These are phyloP conservation scores for Sordariomycetes sp. DNA, from an alignment of 2,329 filamentous ascomycete genomes.

Conservation along the genomic window DNA sequence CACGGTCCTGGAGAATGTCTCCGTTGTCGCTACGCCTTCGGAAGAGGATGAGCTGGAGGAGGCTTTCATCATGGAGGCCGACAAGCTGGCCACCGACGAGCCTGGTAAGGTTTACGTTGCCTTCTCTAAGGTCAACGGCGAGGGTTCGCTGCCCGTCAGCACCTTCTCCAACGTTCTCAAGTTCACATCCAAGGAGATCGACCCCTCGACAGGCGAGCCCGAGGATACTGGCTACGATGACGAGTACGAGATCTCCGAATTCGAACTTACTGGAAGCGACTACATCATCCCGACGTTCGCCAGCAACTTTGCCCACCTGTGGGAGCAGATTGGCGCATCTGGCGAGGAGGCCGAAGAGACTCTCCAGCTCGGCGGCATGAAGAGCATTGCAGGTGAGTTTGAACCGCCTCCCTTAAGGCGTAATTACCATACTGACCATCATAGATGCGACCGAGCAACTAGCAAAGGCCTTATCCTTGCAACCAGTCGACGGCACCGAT, in stretches of 20 bases:
- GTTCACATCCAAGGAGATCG: conserved; percentile 97
- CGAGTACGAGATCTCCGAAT: conserved; percentile 92
- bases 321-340: conserved; percentile 84
- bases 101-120: conserved; percentile 92
- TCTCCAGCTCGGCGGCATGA: conserved; percentile 75
- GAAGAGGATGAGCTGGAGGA: conserved; percentile 82
- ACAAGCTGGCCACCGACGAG: conserved; percentile 73
- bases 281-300: conserved; percentile 92
- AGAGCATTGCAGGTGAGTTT: conserved; percentile 79
- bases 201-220: conserved; percentile 85
- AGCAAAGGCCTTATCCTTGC: conserved; percentile 75
- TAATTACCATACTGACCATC: background rate
- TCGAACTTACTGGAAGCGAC: conserved; percentile 84
- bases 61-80: conserved; percentile 86
- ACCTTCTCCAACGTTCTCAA: conserved; percentile 90
- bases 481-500: conserved; percentile 90
- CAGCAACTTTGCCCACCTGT: conserved; percentile 89
- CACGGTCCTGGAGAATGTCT: conserved; percentile 83
- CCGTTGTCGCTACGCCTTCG: conserved; percentile 67
- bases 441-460: conserved; percentile 89
- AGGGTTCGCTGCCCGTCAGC: conserved; percentile 65
- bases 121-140: conserved; percentile 75
- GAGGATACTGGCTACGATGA: conserved; percentile 93
- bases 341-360: conserved; percentile 90
- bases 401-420: background rate